Conservation (phyloP, 169 alveolate genomes). For the Cryptosporidium ryanae region DNA sequence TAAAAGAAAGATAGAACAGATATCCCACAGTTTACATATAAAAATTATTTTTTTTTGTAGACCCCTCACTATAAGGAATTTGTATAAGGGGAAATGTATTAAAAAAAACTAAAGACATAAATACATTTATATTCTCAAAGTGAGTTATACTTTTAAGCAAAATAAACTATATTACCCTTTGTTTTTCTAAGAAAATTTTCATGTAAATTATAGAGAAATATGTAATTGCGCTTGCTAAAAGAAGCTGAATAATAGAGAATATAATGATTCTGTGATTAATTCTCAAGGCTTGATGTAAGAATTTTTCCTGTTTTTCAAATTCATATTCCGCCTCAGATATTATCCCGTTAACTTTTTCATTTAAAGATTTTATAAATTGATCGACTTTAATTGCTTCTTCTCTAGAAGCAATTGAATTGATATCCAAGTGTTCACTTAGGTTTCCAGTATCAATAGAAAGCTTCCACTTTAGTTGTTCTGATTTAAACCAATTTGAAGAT, state of each 20-base stretch:
- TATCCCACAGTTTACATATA: slow-evolving; percentile 2
- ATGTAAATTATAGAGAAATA: slow-evolving; percentile 31
- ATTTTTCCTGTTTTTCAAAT: slow-evolving; percentile 39
- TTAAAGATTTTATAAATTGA: slow-evolving; percentile 20
- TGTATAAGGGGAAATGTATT: not conserved
- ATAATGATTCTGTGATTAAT: slow-evolving; percentile 32
- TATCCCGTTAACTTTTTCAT: slow-evolving; percentile 7
- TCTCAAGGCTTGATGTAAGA: slow-evolving; percentile 36
- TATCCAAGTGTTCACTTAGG: slow-evolving; percentile 46
- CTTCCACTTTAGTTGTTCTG: slow-evolving; percentile 79
- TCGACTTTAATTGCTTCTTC: slow-evolving; percentile 53
- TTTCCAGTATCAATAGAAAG: slow-evolving; percentile 78
- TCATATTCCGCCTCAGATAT: slow-evolving; percentile 66
- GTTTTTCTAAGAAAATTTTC: slow-evolving; percentile 47
- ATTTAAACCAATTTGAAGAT: slow-evolving; percentile 79
- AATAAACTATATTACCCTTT: slow-evolving; percentile 27
- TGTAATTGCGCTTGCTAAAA: slow-evolving; percentile 9
- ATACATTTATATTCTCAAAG: not conserved
- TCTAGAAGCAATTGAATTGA: slow-evolving; percentile 31
- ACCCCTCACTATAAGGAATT: slow-evolving; percentile 9
- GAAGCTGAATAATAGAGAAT: slow-evolving; percentile 34
- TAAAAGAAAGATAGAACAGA: not conserved
- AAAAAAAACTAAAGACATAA: not conserved
- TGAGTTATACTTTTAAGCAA: not conserved
- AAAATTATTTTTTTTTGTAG: not conserved